Evolutionary conservation across 495 filamentous ascomycete species (phyloP), one percentile per base, ranked within the genome.

Genomic region (Penicillium simplicissimum): DNA sequence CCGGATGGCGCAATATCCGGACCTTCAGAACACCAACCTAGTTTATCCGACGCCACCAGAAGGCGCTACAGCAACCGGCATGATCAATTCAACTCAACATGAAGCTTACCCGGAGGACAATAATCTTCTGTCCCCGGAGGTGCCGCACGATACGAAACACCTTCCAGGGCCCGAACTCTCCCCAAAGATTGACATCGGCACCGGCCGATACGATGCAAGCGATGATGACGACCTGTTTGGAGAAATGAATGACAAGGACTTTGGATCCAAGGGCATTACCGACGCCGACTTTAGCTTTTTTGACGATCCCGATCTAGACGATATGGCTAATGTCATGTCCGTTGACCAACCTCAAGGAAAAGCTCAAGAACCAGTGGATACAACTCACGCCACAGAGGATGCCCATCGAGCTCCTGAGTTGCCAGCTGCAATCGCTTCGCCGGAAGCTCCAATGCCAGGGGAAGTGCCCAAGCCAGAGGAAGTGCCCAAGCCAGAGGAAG

Each of bases 201-300:
- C 75, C 14, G 78, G 75, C 11, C 61, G 73, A 17, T 79, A 81
- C 55, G 81, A 83, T 61, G 78, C 74, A 23, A 77, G 74, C 53
- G 76, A 77, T 19, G 80, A 85, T 28, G 86, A 89, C 34, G 87
- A 90, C 63, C 74, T 91, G 2, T 91, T 89, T 66, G 88, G 84
- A 9, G 89, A 91, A 54, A 79, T 90, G 34, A 85, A 85, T 40
- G 88, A 85, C 33, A 88, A 90, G 70, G 84, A 93, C 58, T 97
- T 96, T 72, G 91, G 86, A 21, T 81, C 87, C 21, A 88, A 86
- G 64, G 90, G 88, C n/a, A 85, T 96, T 19, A 93, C 91, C 2
- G 93, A 97, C 66, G 79, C 87, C 3, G 93, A 97, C 69, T 96
- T 96, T 73, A 94, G 85, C 73, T 96, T 96, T 68, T 96, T 97